Evolutionary conservation across 768 basidiomycete genomes (phyloP).

Genomic region (Floccularia luteovirens): DNA sequence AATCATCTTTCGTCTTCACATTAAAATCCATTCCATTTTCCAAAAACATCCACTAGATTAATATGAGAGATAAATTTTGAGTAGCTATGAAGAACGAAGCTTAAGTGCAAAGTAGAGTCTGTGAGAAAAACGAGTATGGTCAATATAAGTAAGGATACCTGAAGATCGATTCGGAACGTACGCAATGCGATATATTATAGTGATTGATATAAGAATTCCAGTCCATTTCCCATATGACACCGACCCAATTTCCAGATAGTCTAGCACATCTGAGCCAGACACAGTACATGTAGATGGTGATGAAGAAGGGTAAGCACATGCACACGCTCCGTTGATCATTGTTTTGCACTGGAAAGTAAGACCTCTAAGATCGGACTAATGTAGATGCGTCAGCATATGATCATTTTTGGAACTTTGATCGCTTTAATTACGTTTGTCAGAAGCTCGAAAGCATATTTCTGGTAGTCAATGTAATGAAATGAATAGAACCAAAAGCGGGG

Average conservation of each 20-base stretch:
- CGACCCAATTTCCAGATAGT: slow-evolving; percentile 34
- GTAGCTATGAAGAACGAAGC: too few relatives aligned
- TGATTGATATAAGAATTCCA: slow-evolving; percentile 36
- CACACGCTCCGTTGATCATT: slow-evolving; percentile 24
- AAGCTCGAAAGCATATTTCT: slow-evolving; percentile 34
- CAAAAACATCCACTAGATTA: too few relatives aligned
- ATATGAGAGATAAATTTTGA: too few relatives aligned
- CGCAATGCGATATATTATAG: slow-evolving; percentile 35
- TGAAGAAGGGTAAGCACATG: slow-evolving; percentile 44
- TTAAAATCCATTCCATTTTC: too few relatives aligned
- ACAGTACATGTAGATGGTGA: slow-evolving; percentile 35
- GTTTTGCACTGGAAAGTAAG: slow-evolving; percentile 34
- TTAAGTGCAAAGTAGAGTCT: slow-evolving; percentile 13
- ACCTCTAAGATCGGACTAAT: slow-evolving; percentile 40
- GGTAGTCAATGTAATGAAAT: slow-evolving; percentile 49
- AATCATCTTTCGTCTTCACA: too few relatives aligned
- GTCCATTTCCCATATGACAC: slow-evolving; percentile 39
- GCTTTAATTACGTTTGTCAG: slow-evolving; percentile 22
- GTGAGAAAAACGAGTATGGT: background rate
- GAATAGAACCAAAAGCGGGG: slow-evolving; percentile 54
- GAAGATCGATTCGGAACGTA: slow-evolving; percentile 13
- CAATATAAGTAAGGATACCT: too few relatives aligned
- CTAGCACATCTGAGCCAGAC: slow-evolving; percentile 40
- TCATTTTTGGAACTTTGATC: background rate
- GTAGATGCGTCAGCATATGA: background rate